Base-by-base conservation (phyloP, 495 filamentous ascomycete genomes). In the Penicillium paxilli region DNA sequence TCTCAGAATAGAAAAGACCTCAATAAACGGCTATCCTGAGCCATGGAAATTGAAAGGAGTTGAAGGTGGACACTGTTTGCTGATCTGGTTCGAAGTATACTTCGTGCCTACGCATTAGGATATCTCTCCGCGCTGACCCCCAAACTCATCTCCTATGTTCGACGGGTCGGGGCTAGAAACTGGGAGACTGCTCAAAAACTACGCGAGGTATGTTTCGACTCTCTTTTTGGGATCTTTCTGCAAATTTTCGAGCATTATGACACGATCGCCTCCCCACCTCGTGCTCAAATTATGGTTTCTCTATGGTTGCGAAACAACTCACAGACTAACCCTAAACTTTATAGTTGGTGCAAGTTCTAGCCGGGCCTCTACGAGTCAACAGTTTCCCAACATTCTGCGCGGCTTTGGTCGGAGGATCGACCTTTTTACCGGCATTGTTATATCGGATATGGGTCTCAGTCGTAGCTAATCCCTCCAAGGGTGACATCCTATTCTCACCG, bases 371-470 rank as follows among this genome's bases (percentile, higher is more conserved):
- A 21, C 71, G 71, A 20, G 40, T 72, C 19, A 67, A 77, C 60
- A 70, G 87, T 33, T 94, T 96, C 63, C 89, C 92, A 25, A 83
- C 90, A 5, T 94, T 91, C 65, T 96, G 92, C 70, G 92, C 82
- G 10, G 70, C 77, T 14, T 70, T 94, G 16, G 81, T 93, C 41
- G 90, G 89, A 30, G 88, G 89, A 24, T 90, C 86, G 54, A 90
- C 87, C 14, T 58, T 92, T 42, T 70, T 94, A n/a, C 85, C 81
- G 54, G 35, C 68, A 8, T 25, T 72, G 28, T 57, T 71, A 44
- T 65, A 72, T 51, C 65, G 57, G 25, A 54, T 69, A 47, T 79
- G 52, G 56, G 63, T 57, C 42, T 57, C 46, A 65, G 40, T 65
- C 50, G 32, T 50, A 25, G 59, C 45, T 46, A 54, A 38, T 32